Conservation (phyloP, 169 alveolate genomes). For the Cryptosporidium baileyi region DNA sequence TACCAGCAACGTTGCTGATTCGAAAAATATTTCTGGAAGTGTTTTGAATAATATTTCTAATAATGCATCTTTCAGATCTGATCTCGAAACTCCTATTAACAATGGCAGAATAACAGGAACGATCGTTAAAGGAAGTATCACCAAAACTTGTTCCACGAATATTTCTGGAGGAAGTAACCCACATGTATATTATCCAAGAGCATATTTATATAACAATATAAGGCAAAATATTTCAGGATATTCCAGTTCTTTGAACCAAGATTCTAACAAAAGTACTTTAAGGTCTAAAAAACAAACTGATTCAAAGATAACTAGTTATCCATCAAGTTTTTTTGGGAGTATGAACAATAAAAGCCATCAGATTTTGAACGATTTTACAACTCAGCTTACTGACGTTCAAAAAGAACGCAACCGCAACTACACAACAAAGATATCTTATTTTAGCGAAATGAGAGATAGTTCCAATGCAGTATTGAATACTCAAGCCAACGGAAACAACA, state of each 20-base stretch:
- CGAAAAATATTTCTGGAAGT: neutral
- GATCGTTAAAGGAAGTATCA: neutral
- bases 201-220: constrained; percentile 15
- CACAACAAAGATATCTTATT: too few species aligned
- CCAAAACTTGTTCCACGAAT: neutral
- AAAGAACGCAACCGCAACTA: too few species aligned
- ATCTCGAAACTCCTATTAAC: neutral
- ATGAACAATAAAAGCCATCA: too few species aligned
- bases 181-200: constrained; percentile 56
- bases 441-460: too few species aligned
- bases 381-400: too few species aligned
- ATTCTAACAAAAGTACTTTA: neutral
- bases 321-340: too few species aligned
- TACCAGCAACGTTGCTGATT: neutral
- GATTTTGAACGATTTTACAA: too few species aligned
- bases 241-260: neutral
- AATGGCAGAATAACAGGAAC: neutral
- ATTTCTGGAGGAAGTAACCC: neutral
- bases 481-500: too few species aligned
- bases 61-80: neutral
- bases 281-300: neutral
- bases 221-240: neutral
- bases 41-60: neutral
- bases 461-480: too few species aligned
- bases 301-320: too few species aligned